Base-by-base conservation (phyloP, 192 early-diverging fungal species). In the Coemansia sp. region DNA sequence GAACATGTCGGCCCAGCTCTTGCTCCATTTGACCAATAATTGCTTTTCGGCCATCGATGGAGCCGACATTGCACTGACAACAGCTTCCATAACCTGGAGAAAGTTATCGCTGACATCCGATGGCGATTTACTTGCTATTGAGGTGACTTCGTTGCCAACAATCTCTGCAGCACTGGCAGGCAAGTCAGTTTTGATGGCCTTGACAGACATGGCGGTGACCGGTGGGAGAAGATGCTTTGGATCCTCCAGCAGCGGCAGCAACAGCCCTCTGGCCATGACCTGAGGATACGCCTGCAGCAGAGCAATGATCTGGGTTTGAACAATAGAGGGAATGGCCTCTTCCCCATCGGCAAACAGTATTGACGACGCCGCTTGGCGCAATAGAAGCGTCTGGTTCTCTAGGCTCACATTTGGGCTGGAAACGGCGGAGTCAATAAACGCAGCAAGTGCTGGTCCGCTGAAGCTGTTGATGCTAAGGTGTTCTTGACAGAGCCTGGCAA, bases 301-400 rank as follows among this genome's bases (percentile, higher is more conserved):
- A 12, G 67, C 65, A 9, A 43, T 22, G 14, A 76, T 44, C 25
- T 76, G 74, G 41, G 70, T 76, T 25, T 82, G 70, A 3, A 82
- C 40, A 17, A 76, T 61, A 11, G 79, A 75, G 16, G 79, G 74
- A 37, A 76, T 67, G 10, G 71, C 71, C 37, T 76, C 68, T 38
- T 68, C 13, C 57, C 14, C 49, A 9, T 48, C 68, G 12, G 55
- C 22, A 49, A 78, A 69, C 70, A 61, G 65, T 11, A 22, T 49
- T 45, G 25, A 25, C 17, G 32, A 37, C 2, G 74, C 68, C 9
- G 68, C 73, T n/a, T 63, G 63, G 2, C 46, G 43, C 38, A 82
- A 40, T 9, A 74, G 42, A 20, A 74, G 41, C 19, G 43, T 68
- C 54, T 82, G 79, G 61, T 74, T 76, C 32, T 72, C 79, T 4